Conservation (phyloP, 139 green algal genomes). For the Coelastrella sp. region DNA sequence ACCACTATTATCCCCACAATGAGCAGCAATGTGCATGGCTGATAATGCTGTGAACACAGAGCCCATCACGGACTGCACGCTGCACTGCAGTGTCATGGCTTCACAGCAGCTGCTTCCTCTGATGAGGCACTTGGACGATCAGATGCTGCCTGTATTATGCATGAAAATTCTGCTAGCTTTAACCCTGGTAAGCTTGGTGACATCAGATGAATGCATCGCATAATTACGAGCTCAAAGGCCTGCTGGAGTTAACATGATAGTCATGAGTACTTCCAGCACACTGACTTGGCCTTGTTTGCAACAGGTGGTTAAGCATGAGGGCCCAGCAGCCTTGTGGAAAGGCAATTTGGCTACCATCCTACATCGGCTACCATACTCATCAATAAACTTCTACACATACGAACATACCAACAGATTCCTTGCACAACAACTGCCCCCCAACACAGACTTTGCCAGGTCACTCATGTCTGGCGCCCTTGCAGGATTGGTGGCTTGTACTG, state of each 20-base stretch:
- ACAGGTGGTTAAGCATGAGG: slow-evolving; percentile 77
- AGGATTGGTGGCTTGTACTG: slow-evolving; percentile 85
- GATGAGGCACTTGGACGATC: no score
- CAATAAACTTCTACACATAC: slow-evolving; percentile 96
- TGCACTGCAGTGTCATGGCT: no score
- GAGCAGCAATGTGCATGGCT: neutral
- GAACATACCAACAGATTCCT: slow-evolving; percentile 70
- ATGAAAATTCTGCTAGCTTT: no score
- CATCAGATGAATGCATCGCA: no score
- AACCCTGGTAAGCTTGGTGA: no score
- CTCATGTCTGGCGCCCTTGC: slow-evolving; percentile 80
- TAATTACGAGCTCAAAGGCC: no score
- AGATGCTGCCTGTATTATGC: no score
- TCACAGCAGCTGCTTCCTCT: no score
- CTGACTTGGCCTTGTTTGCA: neutral
- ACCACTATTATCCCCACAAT: neutral
- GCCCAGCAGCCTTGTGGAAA: slow-evolving; percentile 89
- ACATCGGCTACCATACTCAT: slow-evolving; percentile 97
- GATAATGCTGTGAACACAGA: neutral
- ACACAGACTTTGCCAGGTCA: slow-evolving; percentile 62
- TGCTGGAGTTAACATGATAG: no score
- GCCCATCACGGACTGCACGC: no score
- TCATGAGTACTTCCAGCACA: neutral
- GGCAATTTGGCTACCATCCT: slow-evolving; percentile 93
- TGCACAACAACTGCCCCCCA: neutral